Evolutionary conservation across 306 rosid genomes (phyloP), one percentile per base, ranked within the genome.

Genomic region (Phaseolus lunatus): DNA sequence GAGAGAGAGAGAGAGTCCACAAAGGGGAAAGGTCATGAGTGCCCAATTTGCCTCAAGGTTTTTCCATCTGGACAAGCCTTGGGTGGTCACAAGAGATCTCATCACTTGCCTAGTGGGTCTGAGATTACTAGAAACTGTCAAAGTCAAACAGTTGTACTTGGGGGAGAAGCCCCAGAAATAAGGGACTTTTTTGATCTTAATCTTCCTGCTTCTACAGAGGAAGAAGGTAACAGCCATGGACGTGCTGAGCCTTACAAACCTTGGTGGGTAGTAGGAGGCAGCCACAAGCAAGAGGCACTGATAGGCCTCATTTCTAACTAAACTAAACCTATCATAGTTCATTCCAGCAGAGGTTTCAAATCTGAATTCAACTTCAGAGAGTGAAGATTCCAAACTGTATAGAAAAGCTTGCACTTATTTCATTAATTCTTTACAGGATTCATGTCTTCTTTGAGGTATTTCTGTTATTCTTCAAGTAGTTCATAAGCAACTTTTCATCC

Each of bases 51-150:
- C 85, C 26, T 74, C n/a, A 90, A 82, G 83, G 86, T 84, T 68
- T 94, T 94, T 9, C 35, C 82, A 23, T 90, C 97, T 41, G 98
- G 98, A 13, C 98, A 94, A 74, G 98, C 98, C 11, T 88, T 94
- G 79, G 98, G 98, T 45, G 98, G 98, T 15, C 98, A 94, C 75
- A 94, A 94, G 81, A 90, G 98, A 81, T 94, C 97, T 76, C 98
- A 92, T 82, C 67, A 61, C 12, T 47, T 86, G 81, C 77, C 80
- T 37, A 72, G 31, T 75, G 79, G 63, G 29, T 67, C 89, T 27
- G 89, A 89, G 23, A 75, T 70, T 69, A 27, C 71, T 20, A 87
- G 62, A 76, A 87, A 76, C 75, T 74, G 6, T 67, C 65, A 39
- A 41, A 66, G 71, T 66, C 52, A 83, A 56, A 72, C 62, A 67